These are phyloP conservation scores for Drechslerella dactyloides DNA, from an alignment of 2,329 filamentous ascomycete genomes.

Conservation along the genomic window DNA sequence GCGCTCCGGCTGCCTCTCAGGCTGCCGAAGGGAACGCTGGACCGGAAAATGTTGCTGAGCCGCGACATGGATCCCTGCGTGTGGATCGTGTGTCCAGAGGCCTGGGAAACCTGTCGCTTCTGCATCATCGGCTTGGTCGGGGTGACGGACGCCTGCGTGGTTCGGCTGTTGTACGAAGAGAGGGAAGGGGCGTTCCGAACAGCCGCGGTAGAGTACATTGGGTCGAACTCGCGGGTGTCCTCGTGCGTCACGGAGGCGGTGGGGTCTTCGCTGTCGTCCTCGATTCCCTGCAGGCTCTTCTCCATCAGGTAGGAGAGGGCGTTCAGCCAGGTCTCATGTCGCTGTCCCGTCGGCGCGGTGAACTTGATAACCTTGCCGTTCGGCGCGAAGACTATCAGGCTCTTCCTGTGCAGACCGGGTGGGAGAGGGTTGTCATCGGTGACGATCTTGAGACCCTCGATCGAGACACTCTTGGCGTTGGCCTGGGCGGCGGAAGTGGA, in stretches of 20 bases:
- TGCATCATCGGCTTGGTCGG: slow-evolving; percentile 61
- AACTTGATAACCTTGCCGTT: slow-evolving; percentile 84
- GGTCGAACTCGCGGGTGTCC: slow-evolving; percentile 82
- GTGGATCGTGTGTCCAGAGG: slow-evolving; percentile 53
- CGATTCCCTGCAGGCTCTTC: slow-evolving; percentile 67
- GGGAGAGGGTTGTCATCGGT: slow-evolving; percentile 94
- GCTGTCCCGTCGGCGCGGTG: slow-evolving; percentile 88
- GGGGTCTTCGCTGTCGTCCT: slow-evolving; percentile 64
- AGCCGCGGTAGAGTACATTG: slow-evolving; percentile 61
- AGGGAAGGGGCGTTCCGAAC: slow-evolving; percentile 68
- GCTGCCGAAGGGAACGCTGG: slow-evolving; percentile 58
- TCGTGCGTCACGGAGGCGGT: slow-evolving; percentile 58
- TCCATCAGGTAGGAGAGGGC: slow-evolving; percentile 90
- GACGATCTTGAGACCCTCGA: slow-evolving; percentile 89
- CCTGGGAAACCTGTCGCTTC: slow-evolving; percentile 45
- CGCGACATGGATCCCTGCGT: slow-evolving; percentile 64
- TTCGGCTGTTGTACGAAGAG: slow-evolving; percentile 80
- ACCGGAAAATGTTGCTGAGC: slow-evolving; percentile 68
- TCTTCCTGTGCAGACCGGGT: slow-evolving; percentile 92
- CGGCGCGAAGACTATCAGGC: slow-evolving; percentile 85
- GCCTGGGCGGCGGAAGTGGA: slow-evolving; percentile 73
- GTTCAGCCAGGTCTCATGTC: slow-evolving; percentile 99
- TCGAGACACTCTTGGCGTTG: slow-evolving; percentile 85
- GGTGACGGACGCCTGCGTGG: slow-evolving; percentile 66
- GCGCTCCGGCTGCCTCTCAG: slow-evolving; percentile 64